Percentiles rank a stretch among this genome's conserved stretches.
Evolutionary conservation across 179 eudicot species (phyloP).

Genomic region (Amaranthus tricolor): DNA sequence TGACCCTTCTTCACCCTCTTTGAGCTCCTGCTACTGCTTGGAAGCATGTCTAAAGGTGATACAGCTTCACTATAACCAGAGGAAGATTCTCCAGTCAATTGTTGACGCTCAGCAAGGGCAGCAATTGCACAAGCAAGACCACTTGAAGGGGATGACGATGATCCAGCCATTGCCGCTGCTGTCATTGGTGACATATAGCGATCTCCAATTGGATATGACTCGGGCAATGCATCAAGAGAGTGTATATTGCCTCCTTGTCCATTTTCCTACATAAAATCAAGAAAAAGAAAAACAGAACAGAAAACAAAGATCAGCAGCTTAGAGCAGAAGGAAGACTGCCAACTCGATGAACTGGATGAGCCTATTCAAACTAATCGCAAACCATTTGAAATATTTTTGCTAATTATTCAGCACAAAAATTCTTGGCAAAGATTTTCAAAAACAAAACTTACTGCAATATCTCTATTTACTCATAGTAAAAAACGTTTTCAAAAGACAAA

Average conservation of each 20-base stretch:
- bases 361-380: not conserved
- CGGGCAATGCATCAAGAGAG: conserved; percentile 34
- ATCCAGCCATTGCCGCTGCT: conserved; percentile 36
- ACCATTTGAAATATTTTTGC: no score
- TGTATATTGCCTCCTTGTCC: conserved; percentile 38
- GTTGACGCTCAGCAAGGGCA: conserved; percentile 89
- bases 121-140: conserved; percentile 97
- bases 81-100: conserved; percentile 52
- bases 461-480: no score
- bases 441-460: not conserved
- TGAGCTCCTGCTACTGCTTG: conserved; percentile 40
- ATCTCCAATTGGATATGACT: conserved; percentile 40
- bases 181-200: conserved; percentile 35
- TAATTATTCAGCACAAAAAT: not conserved
- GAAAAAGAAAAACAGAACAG: not conserved
- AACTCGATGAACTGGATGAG: not conserved
- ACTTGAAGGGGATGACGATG: conserved; percentile 84
- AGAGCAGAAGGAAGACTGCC: not conserved
- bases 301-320: not conserved
- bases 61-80: conserved; percentile 33
- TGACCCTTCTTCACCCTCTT: conserved; percentile 23
- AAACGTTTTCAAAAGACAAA: no score
- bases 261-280: conserved; percentile 49
- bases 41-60: conserved; percentile 40
- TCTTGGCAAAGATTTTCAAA: not conserved